Percentiles rank a stretch among this genome's conserved stretches.
These are phyloP conservation scores for Neurospora terricola DNA, from an alignment of 495 filamentous ascomycete genomes.

Conservation along the genomic window DNA sequence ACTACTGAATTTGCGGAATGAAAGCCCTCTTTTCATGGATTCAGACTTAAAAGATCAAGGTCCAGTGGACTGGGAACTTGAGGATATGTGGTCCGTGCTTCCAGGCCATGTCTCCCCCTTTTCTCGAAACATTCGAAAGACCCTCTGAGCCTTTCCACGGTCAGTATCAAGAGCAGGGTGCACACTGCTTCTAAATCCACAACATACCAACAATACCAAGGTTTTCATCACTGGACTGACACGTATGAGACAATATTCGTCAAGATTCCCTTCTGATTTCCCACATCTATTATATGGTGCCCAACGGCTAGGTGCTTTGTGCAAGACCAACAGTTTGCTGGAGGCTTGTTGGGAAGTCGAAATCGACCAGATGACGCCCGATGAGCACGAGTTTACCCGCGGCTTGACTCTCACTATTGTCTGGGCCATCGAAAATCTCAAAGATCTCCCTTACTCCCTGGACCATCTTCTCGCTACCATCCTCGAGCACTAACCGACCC, in stretches of 20 bases:
- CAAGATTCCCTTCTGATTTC: background rate
- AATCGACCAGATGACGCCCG: constrained; percentile 51
- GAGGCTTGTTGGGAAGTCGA: constrained; percentile 35
- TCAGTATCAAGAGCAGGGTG: background rate
- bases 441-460: constrained; percentile 92
- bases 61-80: background rate
- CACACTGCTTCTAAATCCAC: background rate
- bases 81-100: background rate
- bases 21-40: background rate
- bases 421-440: constrained; percentile 64
- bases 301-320: background rate
- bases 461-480: constrained; percentile 61
- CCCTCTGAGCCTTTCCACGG: background rate
- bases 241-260: background rate
- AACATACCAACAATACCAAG: background rate
- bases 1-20: background rate
- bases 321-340: constrained; percentile 10
- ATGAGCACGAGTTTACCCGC: constrained; percentile 73
- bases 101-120: background rate
- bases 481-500: constrained; percentile 52
- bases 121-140: background rate
- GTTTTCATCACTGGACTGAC: background rate
- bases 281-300: background rate
- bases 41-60: background rate
- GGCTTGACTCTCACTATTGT: constrained; percentile 4